A percentile compares a stretch with the other conserved stretches of the same genome.
These are phyloP conservation scores for Pythium sukuiense DNA, from an alignment of 352 stramenopile species.

Conservation along the genomic window DNA sequence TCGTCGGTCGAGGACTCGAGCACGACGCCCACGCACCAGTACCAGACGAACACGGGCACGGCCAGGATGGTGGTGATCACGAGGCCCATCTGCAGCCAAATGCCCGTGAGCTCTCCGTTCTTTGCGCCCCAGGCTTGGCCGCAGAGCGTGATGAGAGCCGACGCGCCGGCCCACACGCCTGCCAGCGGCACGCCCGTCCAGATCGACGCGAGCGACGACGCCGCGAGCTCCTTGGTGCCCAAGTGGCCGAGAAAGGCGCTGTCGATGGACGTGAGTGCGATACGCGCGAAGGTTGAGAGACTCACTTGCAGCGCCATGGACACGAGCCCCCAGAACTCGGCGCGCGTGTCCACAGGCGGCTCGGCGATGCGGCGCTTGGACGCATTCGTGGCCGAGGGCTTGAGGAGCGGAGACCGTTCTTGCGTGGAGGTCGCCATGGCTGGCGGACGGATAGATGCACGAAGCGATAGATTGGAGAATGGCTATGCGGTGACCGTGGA, in stretches of 20 bases:
- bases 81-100: slow-evolving; percentile 78
- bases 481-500: no score
- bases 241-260: slow-evolving; percentile 77
- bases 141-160: slow-evolving; percentile 76
- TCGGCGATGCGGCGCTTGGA: slow-evolving; percentile 29
- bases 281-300: slow-evolving; percentile 72
- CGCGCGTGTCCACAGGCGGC: slow-evolving; percentile 45
- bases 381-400: slow-evolving; percentile 1
- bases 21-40: slow-evolving; percentile 47
- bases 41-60: slow-evolving; percentile 64
- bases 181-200: slow-evolving; percentile 76
- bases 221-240: slow-evolving; percentile 66
- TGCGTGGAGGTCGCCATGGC: slow-evolving; percentile 10
- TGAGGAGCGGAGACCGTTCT: slow-evolving; percentile 28
- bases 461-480: slow-evolving; percentile 8
- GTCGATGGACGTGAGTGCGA: slow-evolving; percentile 78
- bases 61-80: slow-evolving; percentile 44
- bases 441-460: background rate
- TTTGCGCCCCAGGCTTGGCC: slow-evolving; percentile 72
- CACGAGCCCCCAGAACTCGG: slow-evolving; percentile 64
- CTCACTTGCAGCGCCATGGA: slow-evolving; percentile 83
- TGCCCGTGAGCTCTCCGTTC: slow-evolving; percentile 61
- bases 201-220: slow-evolving; percentile 69
- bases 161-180: slow-evolving; percentile 66
- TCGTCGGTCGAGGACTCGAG: slow-evolving; percentile 70